phyloP scores from a whole-genome alignment of 2,329 filamentous ascomycete genomes.

The Aspergillus spinulosporus region DNA sequence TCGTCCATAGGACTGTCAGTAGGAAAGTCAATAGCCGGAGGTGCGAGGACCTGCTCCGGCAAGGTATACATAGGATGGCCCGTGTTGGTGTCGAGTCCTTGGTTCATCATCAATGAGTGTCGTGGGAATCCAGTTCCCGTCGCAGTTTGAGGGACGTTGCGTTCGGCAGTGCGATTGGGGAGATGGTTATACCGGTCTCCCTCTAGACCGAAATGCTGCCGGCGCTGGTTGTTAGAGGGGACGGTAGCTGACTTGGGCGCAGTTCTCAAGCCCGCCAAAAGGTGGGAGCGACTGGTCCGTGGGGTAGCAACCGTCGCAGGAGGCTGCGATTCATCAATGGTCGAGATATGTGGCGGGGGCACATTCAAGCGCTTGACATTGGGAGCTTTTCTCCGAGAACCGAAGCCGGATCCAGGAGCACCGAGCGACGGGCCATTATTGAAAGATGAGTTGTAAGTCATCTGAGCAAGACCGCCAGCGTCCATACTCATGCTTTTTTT shows the following conservation, averaged over 20 bases:
- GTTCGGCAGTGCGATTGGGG: constrained; percentile 46
- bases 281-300: constrained; percentile 89
- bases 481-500: constrained; percentile 60
- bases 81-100: constrained; percentile 42
- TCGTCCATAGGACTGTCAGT: constrained; percentile 78
- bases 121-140: constrained; percentile 56
- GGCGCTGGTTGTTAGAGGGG: constrained; percentile 63
- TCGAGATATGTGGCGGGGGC: constrained; percentile 70
- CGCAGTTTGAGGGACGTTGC: constrained; percentile 59
- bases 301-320: constrained; percentile 66
- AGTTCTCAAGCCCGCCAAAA: constrained; percentile 89
- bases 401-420: constrained; percentile 76
- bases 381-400: constrained; percentile 79
- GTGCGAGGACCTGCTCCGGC: constrained; percentile 71
- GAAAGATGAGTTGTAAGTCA: constrained; percentile 83
- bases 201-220: constrained; percentile 53
- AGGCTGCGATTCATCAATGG: constrained; percentile 62
- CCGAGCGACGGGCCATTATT: constrained; percentile 67
- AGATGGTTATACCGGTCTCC: constrained; percentile 49
- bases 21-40: constrained; percentile 72
- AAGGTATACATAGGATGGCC: constrained; percentile 63
- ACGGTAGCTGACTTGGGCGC: constrained; percentile 84
- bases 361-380: constrained; percentile 85
- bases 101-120: constrained; percentile 40
- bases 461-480: constrained; percentile 99